Conservation (phyloP, 345 rosid species). For the Populus pruinosa region DNA sequence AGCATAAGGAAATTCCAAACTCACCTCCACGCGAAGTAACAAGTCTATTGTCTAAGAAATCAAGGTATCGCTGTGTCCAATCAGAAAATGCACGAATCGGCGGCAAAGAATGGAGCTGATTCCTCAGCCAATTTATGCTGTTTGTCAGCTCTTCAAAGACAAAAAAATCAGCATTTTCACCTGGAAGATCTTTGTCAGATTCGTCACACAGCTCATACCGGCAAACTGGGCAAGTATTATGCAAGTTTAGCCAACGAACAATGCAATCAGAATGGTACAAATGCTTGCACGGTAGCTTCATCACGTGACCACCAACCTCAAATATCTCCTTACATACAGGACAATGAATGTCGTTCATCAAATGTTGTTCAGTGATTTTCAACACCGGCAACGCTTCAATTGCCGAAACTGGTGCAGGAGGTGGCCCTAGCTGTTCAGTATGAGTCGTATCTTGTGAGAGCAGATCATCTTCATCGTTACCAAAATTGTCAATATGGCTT, state of each 20-base stretch:
- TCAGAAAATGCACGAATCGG: constrained; percentile 36
- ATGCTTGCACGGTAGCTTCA: constrained; percentile 65
- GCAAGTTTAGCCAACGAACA: constrained; percentile 63
- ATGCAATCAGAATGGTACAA: constrained; percentile 68
- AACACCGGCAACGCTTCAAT: constrained; percentile 51
- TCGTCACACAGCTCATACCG: constrained; percentile 36
- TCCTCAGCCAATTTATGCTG: constrained; percentile 28
- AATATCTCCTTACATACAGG: constrained; percentile 80
- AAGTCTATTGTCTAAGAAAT: constrained; percentile 17
- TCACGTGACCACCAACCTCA: constrained; percentile 44
- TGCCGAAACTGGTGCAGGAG: constrained; percentile 39
- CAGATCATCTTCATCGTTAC: neutral
- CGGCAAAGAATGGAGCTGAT: constrained; percentile 22
- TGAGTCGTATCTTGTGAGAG: constrained; percentile 20
- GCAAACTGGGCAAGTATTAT: constrained; percentile 75
- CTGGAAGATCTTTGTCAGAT: neutral
- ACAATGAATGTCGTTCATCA: constrained; percentile 41
- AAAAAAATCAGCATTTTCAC: neutral
- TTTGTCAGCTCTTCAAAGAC: constrained; percentile 23
- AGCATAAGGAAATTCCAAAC: constrained; percentile 13
- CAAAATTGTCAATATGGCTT: neutral
- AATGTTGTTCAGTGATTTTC: constrained; percentile 27
- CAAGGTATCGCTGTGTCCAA: constrained; percentile 25
- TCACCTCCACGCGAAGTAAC: constrained; percentile 21
- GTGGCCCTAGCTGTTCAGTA: constrained; percentile 41